Evolutionary conservation across 768 basidiomycete species (phyloP), one percentile per base, ranked within the genome.

Genomic region (Phlebiopsis flavidoalba): DNA sequence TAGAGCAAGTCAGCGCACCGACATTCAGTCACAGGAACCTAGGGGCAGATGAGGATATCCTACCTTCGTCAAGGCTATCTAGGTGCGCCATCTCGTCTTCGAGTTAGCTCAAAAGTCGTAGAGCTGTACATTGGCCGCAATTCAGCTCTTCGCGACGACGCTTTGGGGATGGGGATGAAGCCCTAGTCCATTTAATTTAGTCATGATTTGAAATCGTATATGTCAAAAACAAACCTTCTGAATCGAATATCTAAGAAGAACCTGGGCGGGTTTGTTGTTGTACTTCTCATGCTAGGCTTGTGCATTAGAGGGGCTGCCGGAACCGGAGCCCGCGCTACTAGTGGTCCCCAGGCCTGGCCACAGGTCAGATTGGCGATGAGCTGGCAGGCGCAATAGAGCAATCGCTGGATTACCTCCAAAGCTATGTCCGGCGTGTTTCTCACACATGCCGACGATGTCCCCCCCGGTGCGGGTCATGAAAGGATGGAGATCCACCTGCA

Each of bases 181-280:
- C 83, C 78, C 80, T 83, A 21, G 51, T 31, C 7, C 11, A 17
- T 11, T 22, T 52, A 52, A 52, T 11, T 49, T 49, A 15, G 19
- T n/a, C 19, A 49, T 15, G 12, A 49, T 24, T 14, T 14, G 19
- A 24, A 49, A 19, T 46, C 45, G 45, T 8, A 19, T 19, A 50
- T 22, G 49, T 12, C 17, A 24, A 50, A 6, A 17, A 40, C 70
- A 37, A 63, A 85, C 90, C 77, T 89, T 87, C 71, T 94, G 89
- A n/a, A 94, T 72, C 11, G 84, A 86, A 70, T 85, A 91, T n/a
- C 89, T 78, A 31, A 91, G 74, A 43, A 90, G 74, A 52, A 92
- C 74, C 65, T 83, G 81, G 66, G 85, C 78, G n/a, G 80, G 75
- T 50, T 75, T 68, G 66, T 84, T 89, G 43, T 71, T 67, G 68